Evolutionary conservation across 352 stramenopile species (phyloP), one percentile per base, ranked within the genome.

Genomic region (Aphanomyces cochlioides): DNA sequence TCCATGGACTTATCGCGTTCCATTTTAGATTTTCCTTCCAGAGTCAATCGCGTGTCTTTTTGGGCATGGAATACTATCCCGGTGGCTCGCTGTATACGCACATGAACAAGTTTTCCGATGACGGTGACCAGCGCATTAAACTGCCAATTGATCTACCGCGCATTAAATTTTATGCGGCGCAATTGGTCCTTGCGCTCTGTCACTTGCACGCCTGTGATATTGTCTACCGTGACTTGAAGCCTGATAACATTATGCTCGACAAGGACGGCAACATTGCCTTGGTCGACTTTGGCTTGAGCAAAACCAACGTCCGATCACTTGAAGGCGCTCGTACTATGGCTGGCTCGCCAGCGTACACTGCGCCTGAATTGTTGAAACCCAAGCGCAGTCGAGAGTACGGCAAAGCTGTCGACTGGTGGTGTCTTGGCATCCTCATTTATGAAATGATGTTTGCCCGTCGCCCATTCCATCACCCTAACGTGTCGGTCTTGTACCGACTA

Each of bases 201-300:
- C 90, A 97, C 72, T 63, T 98, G 15, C 93, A 98, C 75, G 84
- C 90, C 10, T 93, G 87, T 60, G 90, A 98, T 78, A 97, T 98
- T 74, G 90, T 98, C 12, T 98, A 98, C 77, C 87, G 90, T 60
- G 95, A 98, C 68, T 74, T 98, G 21, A 98, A 98, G 69, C 95
- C 95, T 2, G 93, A 98, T 72, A 98, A 98, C 75, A 90, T 98
- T 56, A 95, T 97, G 77, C 88, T 98, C 56, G 95, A 98, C 74
- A 81, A 92, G 7, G 88, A 95, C 41, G 94, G 92, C 53, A 97
- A 98, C 75, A 82, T 98, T 21, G 89, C 90, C n/a, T 75, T 98
- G 8, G 94, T 97, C 2, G 95, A 98, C 69, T 98, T 98, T 73
- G 95, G 95, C 5, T 74, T 98, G 2, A 93, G 85, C 39, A 98